Base-by-base conservation (phyloP, 1,284 basidiomycete species). In the Tilletia caries region DNA sequence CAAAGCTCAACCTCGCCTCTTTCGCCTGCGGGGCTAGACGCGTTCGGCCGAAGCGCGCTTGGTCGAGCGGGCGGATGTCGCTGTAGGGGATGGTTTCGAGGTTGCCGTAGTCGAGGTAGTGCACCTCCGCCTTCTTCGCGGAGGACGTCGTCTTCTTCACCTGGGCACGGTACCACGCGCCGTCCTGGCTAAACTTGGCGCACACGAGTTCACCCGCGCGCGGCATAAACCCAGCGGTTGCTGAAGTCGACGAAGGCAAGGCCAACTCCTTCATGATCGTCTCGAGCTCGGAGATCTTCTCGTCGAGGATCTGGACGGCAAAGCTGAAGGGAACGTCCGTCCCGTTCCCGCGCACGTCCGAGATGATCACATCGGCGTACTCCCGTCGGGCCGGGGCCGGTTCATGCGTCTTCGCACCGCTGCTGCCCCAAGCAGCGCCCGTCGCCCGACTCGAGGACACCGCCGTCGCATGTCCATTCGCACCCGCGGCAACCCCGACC, bases 221-320 rank as follows among this genome's bases (percentile, higher is more conserved):
- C 1, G 93, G 95, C 3, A 86, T 85, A 80, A 93, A 95, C 66
- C 87, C 44, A 34, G 62, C 48, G 13, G 87, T 81, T 6, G 87
- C 84, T 3, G 88, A 84, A 23, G 89, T 86, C 46, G 88, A 88
- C 84, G 96, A 92, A 83, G 93, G 89, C 46, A 91, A 82, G 2
- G 92, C 90, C 80, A 98, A 95, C 72, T 97, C 95, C 65, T 87
- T 86, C 95, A 98, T 98, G 73, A 98, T 87, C 83, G 91, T 90
- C 80, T 97, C 95, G 69, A 98, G 86, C 18, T 91, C 89, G 8
- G 72, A 67, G 60, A 78, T 78, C 67, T 75, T 66, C 50, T 74
- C 75, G 70, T 77, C 75, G 69, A 80, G 76, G 60, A 96, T 87
- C 83, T 98, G 95, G 18, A 98, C 89, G 15, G 93, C 95, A 86